Conservation (phyloP, 495 filamentous ascomycete genomes). For the Hyaloscypha bicolor region DNA sequence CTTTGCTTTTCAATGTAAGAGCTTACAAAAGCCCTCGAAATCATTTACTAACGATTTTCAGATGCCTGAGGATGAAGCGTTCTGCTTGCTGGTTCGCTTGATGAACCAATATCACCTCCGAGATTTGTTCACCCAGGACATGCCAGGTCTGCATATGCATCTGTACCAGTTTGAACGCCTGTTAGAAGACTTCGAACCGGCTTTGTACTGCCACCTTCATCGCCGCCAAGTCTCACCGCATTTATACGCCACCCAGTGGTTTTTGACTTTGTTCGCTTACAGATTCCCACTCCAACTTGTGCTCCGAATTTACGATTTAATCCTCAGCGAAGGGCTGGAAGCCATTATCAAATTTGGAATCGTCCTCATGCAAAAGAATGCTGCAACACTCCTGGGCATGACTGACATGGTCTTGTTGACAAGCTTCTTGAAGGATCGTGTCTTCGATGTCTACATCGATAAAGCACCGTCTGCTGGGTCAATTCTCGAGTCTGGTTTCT, state of each 20-base stretch:
- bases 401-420: constrained; percentile 87
- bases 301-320: constrained; percentile 93
- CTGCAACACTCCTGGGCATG: constrained; percentile 75
- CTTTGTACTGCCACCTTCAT: constrained; percentile 91
- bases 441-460: constrained; percentile 98
- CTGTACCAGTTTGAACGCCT: constrained; percentile 95
- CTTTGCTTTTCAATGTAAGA: constrained; percentile 91
- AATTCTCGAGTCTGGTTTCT: constrained; percentile 95
- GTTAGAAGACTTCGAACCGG: constrained; percentile 91
- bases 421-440: constrained; percentile 84
- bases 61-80: constrained; percentile 98
- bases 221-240: constrained; percentile 86
- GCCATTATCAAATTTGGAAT: constrained; percentile 92
- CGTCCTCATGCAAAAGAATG: constrained; percentile 93
- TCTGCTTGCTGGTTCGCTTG: constrained; percentile 85
- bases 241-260: constrained; percentile 98
- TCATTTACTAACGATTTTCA: constrained; percentile 37
- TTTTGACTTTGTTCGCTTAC: constrained; percentile 98
- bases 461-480: constrained; percentile 82
- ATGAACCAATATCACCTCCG: constrained; percentile 97
- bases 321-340: constrained; percentile 92
- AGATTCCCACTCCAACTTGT: constrained; percentile 96
- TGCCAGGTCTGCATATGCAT: constrained; percentile 92
- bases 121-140: constrained; percentile 92
- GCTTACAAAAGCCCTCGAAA: neutral